phyloP scores from a whole-genome alignment of 176 grass and related monocot species.

The Dactylis glomerata region DNA sequence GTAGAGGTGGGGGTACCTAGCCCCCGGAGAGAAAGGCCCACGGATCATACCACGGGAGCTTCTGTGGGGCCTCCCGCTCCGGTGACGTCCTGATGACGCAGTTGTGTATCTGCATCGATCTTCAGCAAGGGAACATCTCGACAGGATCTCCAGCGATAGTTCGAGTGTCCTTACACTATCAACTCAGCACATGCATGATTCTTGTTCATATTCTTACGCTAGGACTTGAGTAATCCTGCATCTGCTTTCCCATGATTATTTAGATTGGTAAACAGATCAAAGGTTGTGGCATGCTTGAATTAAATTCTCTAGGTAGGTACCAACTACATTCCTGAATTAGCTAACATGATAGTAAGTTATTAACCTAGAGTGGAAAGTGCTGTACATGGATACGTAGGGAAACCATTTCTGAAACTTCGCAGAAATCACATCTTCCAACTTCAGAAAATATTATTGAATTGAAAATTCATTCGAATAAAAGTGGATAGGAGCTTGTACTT shows the following conservation, averaged over 20 bases:
- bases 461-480: neutral
- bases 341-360: neutral
- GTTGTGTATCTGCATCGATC: conserved; percentile 17
- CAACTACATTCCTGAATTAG: neutral
- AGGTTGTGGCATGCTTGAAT: neutral
- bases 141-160: conserved; percentile 21
- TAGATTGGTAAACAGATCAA: neutral
- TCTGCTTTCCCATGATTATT: neutral
- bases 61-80: neutral
- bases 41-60: conserved; percentile 6
- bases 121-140: neutral
- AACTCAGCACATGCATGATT: neutral
- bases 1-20: conserved; percentile 29
- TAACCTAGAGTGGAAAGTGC: neutral
- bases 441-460: neutral
- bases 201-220: neutral
- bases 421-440: neutral
- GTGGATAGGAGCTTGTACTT: neutral
- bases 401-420: neutral
- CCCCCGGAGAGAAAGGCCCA: neutral
- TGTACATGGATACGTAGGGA: neutral
- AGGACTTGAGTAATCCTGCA: neutral
- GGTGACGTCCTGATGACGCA: conserved; percentile 40
- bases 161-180: neutral
- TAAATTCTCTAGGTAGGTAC: neutral